These are phyloP conservation scores for Colletotrichum chlorophyti DNA, from an alignment of 2,329 filamentous ascomycete genomes.

Conservation along the genomic window DNA sequence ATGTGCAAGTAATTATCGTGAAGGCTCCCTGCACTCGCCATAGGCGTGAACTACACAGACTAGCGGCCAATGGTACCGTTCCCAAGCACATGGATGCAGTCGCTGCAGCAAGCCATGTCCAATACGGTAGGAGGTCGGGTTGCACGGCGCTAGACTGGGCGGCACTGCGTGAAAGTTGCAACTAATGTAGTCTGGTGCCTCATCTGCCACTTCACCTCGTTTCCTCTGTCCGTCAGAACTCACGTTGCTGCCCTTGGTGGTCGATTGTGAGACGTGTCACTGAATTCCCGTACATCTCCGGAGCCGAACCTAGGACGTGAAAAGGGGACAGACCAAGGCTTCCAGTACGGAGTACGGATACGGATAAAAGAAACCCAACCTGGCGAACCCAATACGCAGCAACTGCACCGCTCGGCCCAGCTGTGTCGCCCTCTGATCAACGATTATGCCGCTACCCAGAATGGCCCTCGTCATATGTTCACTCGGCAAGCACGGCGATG, in stretches of 20 bases:
- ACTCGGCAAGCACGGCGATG: background rate
- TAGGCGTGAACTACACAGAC: too few relatives aligned
- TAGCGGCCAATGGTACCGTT: constrained; percentile 1
- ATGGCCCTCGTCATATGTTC: background rate
- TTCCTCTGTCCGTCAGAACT: constrained; percentile 17
- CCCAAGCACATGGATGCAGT: constrained; percentile 6
- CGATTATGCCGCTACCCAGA: background rate
- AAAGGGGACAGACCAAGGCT: background rate
- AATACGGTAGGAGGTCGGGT: constrained; percentile 25
- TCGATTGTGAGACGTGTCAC: background rate
- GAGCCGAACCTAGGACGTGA: constrained; percentile 7
- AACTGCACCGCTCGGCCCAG: constrained; percentile 23
- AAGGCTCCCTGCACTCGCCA: too few relatives aligned
- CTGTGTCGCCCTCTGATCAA: background rate
- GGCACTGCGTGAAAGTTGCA: constrained; percentile 6
- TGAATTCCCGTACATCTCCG: background rate
- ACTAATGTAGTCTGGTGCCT: background rate
- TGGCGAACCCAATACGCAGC: constrained; percentile 4
- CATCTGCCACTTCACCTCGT: constrained; percentile 8
- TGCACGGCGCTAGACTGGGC: constrained; percentile 23
- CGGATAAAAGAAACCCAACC: too few relatives aligned
- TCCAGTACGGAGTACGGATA: background rate
- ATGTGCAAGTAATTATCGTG: too few relatives aligned
- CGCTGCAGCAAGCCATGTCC: constrained; percentile 18
- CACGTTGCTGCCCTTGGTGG: constrained; percentile 5